Base-by-base conservation (phyloP, 73 alveolate species). In the Halteria grandinella region DNA sequence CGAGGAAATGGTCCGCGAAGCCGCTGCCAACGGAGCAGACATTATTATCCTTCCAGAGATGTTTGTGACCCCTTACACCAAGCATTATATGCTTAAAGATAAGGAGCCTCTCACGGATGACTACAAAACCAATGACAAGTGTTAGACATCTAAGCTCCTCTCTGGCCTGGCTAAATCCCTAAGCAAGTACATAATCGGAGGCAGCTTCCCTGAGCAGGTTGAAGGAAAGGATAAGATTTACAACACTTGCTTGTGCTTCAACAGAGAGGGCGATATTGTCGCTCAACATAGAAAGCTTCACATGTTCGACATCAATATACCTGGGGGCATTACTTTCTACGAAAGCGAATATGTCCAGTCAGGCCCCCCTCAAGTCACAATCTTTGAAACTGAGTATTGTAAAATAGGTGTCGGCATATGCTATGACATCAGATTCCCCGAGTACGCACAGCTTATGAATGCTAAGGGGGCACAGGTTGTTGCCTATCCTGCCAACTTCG, bases 381-480 rank as follows among this genome's bases (percentile, higher is more conserved):
- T 91, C 53, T 81, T 95, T 41, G 91, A 95, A n/a, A 93, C 99
- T 21, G 92, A 69, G 33, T 93, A 82, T 76, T 90, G 98, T 58
- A 93, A 91, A 69, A 90, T 95, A 60, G 99, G 99, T 0, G 52
- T 95, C 20, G 97, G 99, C 28, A 91, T 95, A 0, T 95, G 99
- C 58, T 95, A 93, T 72, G 99, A 95, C 77, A 79, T 95, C 41
- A 74, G 99, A 79, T 95, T 95, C 79, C 97, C 97, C 28, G 99
- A 95, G 58, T 89, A 88, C 72, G 95, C 99, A 6, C 66, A 87
- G 58, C 69, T 87, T 10, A 69, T 95, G 92, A 79, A 88, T 28
- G 63, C 55, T 18, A 24, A 58, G 40, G 97, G 97, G 11, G 97
- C 93, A 17, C 89, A 93, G 37, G 48, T 93, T 43, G 77, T 95